These are phyloP conservation scores for Lentinula guzmanii DNA, from an alignment of 768 basidiomycete genomes.

Conservation along the genomic window DNA sequence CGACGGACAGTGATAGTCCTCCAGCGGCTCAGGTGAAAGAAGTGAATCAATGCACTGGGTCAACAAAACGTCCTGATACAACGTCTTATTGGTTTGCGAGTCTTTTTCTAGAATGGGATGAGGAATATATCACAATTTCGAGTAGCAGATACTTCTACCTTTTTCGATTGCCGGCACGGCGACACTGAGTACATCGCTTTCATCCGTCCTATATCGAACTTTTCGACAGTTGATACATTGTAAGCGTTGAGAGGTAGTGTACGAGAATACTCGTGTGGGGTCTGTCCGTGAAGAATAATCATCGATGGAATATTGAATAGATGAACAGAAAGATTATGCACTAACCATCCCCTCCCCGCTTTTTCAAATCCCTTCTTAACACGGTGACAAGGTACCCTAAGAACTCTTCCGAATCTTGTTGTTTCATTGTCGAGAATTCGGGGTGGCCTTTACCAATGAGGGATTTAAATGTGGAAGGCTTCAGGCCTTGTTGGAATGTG, in stretches of 20 bases:
- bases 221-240: slow-evolving; percentile 74
- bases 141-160: slow-evolving; percentile 10
- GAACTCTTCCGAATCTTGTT: slow-evolving; percentile 97
- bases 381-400: slow-evolving; percentile 73
- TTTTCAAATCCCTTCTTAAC: slow-evolving; percentile 61
- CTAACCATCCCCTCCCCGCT: slow-evolving; percentile 27
- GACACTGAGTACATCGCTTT: slow-evolving; percentile 71
- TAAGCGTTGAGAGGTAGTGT: slow-evolving; percentile 81
- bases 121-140: background rate
- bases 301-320: background rate
- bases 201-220: slow-evolving; percentile 78
- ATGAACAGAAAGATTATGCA: background rate
- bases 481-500: slow-evolving; percentile 76
- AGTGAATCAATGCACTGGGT: slow-evolving; percentile 54
- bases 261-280: slow-evolving; percentile 72
- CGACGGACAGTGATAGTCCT: slow-evolving; percentile 67
- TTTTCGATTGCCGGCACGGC: slow-evolving; percentile 66
- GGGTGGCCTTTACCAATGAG: slow-evolving; percentile 89
- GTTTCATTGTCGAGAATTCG: slow-evolving; percentile 94
- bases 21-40: slow-evolving; percentile 58
- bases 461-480: slow-evolving; percentile 79
- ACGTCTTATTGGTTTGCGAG: slow-evolving; percentile 48
- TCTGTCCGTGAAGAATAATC: slow-evolving; percentile 30
- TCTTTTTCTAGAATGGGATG: slow-evolving; percentile 20
- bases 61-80: slow-evolving; percentile 60